Conservation (phyloP, 2,329 filamentous ascomycete species). For the Annulohypoxylon truncatum region DNA sequence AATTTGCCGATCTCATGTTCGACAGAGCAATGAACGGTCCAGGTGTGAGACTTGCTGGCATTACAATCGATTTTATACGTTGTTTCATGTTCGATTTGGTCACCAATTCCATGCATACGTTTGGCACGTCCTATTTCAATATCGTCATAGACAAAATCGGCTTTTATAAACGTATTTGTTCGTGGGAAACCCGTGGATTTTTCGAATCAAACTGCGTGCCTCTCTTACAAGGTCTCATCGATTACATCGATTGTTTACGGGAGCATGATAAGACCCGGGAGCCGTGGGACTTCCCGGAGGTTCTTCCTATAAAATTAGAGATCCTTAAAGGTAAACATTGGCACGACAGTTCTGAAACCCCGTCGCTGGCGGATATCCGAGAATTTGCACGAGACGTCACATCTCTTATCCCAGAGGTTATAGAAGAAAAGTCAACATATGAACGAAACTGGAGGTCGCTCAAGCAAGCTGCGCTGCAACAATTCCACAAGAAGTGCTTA, state of each 20-base stretch:
- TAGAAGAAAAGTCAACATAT: not conserved
- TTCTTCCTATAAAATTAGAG: constrained; percentile 11
- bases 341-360: not conserved
- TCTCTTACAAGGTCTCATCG: constrained; percentile 37
- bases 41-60: not conserved
- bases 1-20: constrained; percentile 20
- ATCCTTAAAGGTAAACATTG: constrained; percentile 13
- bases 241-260: constrained; percentile 13
- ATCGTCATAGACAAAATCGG: not conserved
- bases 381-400: constrained; percentile 5
- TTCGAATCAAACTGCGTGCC: constrained; percentile 39
- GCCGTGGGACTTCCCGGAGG: constrained; percentile 14
- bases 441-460: not conserved
- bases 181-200: not conserved
- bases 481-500: not conserved
- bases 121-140: not conserved
- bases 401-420: not conserved
- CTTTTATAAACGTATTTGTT: constrained; percentile 7
- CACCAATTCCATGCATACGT: not conserved
- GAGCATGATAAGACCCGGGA: constrained; percentile 5
- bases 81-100: not conserved
- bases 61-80: not conserved
- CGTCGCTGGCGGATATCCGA: not conserved
- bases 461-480: constrained; percentile 2
- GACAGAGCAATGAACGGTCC: not conserved